Evolutionary conservation across 495 filamentous ascomycete species (phyloP).

Genomic region (Daldinia loculata): DNA sequence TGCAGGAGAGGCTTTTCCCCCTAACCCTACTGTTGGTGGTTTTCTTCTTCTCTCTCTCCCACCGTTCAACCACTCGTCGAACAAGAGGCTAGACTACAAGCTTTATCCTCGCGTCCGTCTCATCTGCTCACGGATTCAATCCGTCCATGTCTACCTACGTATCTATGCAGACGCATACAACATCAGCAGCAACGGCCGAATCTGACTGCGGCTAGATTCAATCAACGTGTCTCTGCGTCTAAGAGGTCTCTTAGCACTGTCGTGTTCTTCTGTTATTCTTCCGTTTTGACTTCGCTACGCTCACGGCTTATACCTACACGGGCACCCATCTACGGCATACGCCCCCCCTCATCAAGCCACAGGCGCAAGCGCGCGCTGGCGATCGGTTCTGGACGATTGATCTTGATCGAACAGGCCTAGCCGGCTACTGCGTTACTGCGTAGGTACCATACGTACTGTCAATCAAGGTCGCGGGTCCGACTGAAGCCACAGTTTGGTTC

Average conservation of each 20-base stretch:
- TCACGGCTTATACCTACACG: conserved; percentile 17
- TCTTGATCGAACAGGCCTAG: conserved; percentile 39
- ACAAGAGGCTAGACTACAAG: neutral
- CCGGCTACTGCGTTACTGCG: conserved; percentile 25
- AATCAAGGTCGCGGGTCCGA: conserved; percentile 38
- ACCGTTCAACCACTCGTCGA: neutral
- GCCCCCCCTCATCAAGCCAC: conserved; percentile 29
- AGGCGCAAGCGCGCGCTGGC: conserved; percentile 35
- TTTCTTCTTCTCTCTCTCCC: neutral
- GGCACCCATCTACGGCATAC: neutral
- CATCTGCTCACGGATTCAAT: conserved; percentile 17
- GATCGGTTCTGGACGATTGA: conserved; percentile 42
- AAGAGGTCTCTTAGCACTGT: conserved; percentile 38
- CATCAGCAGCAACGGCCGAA: conserved; percentile 36
- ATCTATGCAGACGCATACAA: conserved; percentile 42
- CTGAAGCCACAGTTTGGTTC: conserved; percentile 43
- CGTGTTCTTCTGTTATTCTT: conserved; percentile 38
- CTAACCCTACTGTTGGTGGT: too few relatives aligned
- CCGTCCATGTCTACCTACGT: conserved; percentile 33
- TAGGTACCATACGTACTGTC: conserved; percentile 22
- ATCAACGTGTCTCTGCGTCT: conserved; percentile 42
- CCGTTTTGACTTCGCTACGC: conserved; percentile 22
- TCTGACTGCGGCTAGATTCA: conserved; percentile 41
- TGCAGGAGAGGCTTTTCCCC: conserved; percentile 27
- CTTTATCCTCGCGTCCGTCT: conserved; percentile 1